Conservation (phyloP, 1,139 yeast genomes). For the Protomyces lactucae-debilis region DNA sequence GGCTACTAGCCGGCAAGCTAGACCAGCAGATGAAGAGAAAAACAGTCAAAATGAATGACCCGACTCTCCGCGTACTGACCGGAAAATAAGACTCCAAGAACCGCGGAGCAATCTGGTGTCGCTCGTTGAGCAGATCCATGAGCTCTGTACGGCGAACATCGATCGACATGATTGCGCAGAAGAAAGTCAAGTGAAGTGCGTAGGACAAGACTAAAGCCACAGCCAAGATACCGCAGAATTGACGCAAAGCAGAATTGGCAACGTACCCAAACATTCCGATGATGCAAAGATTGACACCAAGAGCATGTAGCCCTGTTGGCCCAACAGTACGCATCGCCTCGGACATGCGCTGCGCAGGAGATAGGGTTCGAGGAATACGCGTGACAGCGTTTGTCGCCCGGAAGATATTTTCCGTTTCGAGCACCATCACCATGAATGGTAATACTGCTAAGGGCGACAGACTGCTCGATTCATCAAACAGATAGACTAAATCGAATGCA, state of each 20-base stretch:
- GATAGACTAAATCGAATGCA: background rate
- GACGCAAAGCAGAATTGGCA: background rate
- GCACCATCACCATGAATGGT: background rate
- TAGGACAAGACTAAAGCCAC: background rate
- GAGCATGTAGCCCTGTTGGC: background rate
- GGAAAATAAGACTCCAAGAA: background rate
- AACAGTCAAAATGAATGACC: background rate
- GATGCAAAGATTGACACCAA: background rate
- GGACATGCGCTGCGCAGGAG: background rate
- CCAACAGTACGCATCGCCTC: background rate
- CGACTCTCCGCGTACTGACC: background rate
- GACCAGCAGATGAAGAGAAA: background rate
- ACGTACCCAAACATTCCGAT: background rate
- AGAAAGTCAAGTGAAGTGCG: background rate
- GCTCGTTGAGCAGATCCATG: background rate
- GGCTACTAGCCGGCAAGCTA: background rate
- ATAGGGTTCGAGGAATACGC: background rate
- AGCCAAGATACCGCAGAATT: background rate
- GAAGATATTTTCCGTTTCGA: background rate
- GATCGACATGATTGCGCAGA: background rate
- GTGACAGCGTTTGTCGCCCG: background rate
- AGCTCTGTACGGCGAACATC: background rate
- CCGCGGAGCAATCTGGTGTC: background rate
- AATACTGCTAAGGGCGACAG: background rate
- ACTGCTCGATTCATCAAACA: background rate